Evolutionary conservation across 2,329 filamentous ascomycete genomes (phyloP).

Genomic region (Pseudocercospora pini-densiflorae): DNA sequence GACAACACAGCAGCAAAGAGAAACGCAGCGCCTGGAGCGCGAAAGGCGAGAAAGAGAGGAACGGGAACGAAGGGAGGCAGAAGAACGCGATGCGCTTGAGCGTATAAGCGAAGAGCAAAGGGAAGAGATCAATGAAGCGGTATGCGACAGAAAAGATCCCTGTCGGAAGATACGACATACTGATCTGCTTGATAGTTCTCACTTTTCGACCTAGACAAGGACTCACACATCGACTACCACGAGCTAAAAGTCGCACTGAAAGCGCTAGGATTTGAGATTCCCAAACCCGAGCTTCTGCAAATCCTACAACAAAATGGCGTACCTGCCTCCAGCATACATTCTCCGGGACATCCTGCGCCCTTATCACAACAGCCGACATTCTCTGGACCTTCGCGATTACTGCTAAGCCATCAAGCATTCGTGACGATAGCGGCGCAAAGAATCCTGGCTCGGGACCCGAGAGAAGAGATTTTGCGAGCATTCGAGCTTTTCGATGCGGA

Average conservation of each 20-base stretch:
- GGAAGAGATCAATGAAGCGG: slow-evolving; percentile 92
- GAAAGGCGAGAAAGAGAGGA: slow-evolving; percentile 48
- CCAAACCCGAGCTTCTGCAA: slow-evolving; percentile 81
- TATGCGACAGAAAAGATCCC: slow-evolving; percentile 43
- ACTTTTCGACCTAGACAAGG: slow-evolving; percentile 96
- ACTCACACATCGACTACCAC: slow-evolving; percentile 93
- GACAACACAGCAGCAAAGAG: slow-evolving; percentile 45
- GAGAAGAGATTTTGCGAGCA: slow-evolving; percentile 87
- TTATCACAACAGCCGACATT: slow-evolving; percentile 36
- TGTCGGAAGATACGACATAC: background rate
- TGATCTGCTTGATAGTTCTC: slow-evolving; percentile 68
- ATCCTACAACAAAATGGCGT: slow-evolving; percentile 83
- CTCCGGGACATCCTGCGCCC: slow-evolving; percentile 52
- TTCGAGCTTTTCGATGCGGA: slow-evolving; percentile 94
- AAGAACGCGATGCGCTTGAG: slow-evolving; percentile 54
- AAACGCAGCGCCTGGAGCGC: slow-evolving; percentile 48
- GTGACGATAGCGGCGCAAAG: slow-evolving; percentile 75
- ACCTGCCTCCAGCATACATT: slow-evolving; percentile 46
- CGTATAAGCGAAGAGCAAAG: slow-evolving; percentile 82
- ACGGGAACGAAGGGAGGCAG: slow-evolving; percentile 46
- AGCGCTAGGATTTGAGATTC: slow-evolving; percentile 89
- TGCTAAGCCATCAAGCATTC: slow-evolving; percentile 74
- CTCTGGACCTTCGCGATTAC: slow-evolving; percentile 61
- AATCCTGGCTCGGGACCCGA: slow-evolving; percentile 80
- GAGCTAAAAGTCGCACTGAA: slow-evolving; percentile 97